These are phyloP conservation scores for Fusarium sp. DNA, from an alignment of 2,329 filamentous ascomycete species.

Conservation along the genomic window DNA sequence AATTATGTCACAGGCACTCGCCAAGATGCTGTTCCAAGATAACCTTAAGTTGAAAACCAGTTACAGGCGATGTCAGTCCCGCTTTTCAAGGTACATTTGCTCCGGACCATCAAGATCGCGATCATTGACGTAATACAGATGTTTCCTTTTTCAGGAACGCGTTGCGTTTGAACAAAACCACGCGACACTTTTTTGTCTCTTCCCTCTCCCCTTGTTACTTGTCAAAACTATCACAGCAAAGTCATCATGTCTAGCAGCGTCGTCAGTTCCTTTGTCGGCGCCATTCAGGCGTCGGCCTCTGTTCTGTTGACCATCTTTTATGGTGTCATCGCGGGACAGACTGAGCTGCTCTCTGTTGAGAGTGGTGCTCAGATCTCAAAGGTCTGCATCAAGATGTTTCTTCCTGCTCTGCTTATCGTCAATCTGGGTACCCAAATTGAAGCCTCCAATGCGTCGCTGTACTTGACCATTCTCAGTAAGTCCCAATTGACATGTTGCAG, in stretches of 20 bases:
- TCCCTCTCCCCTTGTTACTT: too few species aligned
- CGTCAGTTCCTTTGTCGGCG: constrained; percentile 26
- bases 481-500: not conserved
- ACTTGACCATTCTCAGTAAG: constrained; percentile 19
- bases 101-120: constrained; percentile 7
- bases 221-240: not conserved
- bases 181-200: not conserved
- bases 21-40: not conserved
- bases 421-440: constrained; percentile 29
- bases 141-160: not conserved
- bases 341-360: constrained; percentile 28
- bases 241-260: constrained; percentile 22
- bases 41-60: constrained; percentile 20
- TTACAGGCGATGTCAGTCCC: not conserved
- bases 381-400: constrained; percentile 36
- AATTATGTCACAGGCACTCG: not conserved
- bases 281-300: constrained; percentile 36
- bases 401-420: constrained; percentile 28
- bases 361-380: constrained; percentile 31
- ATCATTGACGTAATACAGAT: constrained; percentile 20
- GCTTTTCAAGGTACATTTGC: constrained; percentile 25
- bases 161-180: not conserved
- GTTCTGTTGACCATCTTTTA: constrained; percentile 33
- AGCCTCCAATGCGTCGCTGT: constrained; percentile 18
- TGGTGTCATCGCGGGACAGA: constrained; percentile 26